Evolutionary conservation across 2,329 filamentous ascomycete genomes (phyloP).

Genomic region (Aspergillus awamori): DNA sequence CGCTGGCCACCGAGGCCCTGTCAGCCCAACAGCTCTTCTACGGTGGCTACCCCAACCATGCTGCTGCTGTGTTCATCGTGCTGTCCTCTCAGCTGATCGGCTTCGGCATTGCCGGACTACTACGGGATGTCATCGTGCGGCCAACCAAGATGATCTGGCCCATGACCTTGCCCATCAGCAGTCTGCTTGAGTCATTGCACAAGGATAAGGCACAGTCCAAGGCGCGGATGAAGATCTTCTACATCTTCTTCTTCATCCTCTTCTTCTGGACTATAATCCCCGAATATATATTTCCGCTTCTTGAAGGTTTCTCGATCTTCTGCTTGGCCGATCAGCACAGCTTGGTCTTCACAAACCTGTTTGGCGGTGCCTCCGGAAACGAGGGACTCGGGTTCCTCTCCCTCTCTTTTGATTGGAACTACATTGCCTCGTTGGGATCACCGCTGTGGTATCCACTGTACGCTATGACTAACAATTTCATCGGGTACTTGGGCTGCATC

Average conservation of each 20-base stretch:
- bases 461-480: constrained; percentile 8
- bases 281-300: constrained; percentile 5
- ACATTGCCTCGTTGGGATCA: constrained; percentile 4
- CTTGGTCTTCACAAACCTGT: constrained; percentile 7
- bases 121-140: constrained; percentile 9
- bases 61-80: constrained; percentile 3
- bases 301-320: constrained; percentile 7
- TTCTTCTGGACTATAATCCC: constrained; percentile 10
- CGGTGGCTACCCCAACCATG: constrained; percentile 8
- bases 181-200: constrained; percentile 7
- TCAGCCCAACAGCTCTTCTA: constrained; percentile 9
- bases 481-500: constrained; percentile 5
- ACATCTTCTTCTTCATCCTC: constrained; percentile 2
- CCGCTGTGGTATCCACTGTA: constrained; percentile 9
- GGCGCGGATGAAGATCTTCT: constrained; percentile 7
- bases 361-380: constrained; percentile 6
- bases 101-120: constrained; percentile 6
- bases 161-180: constrained; percentile 6
- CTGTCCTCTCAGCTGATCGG: constrained; percentile 6
- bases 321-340: constrained; percentile 9
- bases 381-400: constrained; percentile 9
- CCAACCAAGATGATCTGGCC: constrained; percentile 12
- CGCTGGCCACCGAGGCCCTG: constrained; percentile 6
- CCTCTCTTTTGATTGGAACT: constrained; percentile 6
- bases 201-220: constrained; percentile 1